Evolutionary conservation across 208 protist species (phyloP).

Genomic region (Trypanosoma platydactyli): DNA sequence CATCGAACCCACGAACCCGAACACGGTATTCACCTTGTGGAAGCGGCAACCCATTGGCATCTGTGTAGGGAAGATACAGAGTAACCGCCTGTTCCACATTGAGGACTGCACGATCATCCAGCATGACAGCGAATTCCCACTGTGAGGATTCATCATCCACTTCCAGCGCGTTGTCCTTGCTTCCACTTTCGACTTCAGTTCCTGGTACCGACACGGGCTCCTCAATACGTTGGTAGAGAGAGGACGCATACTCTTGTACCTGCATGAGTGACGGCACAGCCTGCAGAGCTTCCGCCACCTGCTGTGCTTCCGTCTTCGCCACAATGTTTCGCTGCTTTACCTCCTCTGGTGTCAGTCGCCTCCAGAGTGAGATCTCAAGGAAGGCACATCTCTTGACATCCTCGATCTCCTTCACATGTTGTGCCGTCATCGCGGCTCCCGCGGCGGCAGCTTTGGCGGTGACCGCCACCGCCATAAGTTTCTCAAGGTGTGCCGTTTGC

Average conservation of each 20-base stretch:
- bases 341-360: conserved; percentile 51
- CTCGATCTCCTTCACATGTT: conserved; percentile 46
- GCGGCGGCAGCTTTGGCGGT: conserved; percentile 29
- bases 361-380: conserved; percentile 82
- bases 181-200: neutral
- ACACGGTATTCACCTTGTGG: conserved; percentile 76
- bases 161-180: conserved; percentile 6
- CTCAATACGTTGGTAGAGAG: conserved; percentile 48
- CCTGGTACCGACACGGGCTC: conserved; percentile 5
- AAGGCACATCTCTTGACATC: conserved; percentile 31
- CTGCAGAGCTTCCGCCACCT: conserved; percentile 36
- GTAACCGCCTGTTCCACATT: conserved; percentile 44
- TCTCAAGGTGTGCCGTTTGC: conserved; percentile 46
- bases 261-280: conserved; percentile 45
- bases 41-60: conserved; percentile 42
- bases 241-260: conserved; percentile 50
- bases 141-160: conserved; percentile 21
- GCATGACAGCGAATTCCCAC: conserved; percentile 84
- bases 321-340: conserved; percentile 12
- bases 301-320: conserved; percentile 24
- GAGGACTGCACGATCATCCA: conserved; percentile 70
- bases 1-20: conserved; percentile 68
- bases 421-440: conserved; percentile 45
- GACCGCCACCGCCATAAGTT: conserved; percentile 4
- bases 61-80: conserved; percentile 70